These are phyloP conservation scores for Penicillium paxilli DNA, from an alignment of 495 filamentous ascomycete species.

Conservation along the genomic window DNA sequence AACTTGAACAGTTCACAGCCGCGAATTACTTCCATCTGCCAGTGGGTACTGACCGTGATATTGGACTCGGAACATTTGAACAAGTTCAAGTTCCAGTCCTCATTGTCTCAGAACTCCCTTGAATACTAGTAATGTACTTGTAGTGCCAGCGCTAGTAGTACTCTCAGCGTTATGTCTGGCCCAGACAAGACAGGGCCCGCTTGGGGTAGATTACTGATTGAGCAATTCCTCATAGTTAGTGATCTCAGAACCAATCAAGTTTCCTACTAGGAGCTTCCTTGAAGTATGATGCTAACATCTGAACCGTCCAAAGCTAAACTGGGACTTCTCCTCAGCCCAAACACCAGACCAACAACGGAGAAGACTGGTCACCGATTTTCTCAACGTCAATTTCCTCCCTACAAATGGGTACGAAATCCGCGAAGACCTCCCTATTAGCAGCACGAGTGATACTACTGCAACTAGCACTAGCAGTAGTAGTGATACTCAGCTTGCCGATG, in stretches of 20 bases:
- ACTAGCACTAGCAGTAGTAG: too few relatives aligned
- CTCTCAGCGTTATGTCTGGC: not conserved
- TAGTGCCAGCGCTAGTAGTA: too few relatives aligned
- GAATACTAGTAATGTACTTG: too few relatives aligned
- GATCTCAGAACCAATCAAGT: too few relatives aligned
- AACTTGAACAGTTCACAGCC: too few relatives aligned
- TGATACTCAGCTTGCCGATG: too few relatives aligned
- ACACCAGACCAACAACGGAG: constrained; percentile 2
- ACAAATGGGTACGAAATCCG: not conserved
- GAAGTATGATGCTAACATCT: not conserved
- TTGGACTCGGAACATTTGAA: too few relatives aligned
- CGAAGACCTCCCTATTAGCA: not conserved
- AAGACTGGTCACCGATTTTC: not conserved
- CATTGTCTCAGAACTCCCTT: too few relatives aligned
- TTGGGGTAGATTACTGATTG: constrained; percentile 2
- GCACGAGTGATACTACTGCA: too few relatives aligned
- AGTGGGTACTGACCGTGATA: too few relatives aligned
- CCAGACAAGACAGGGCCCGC: not conserved
- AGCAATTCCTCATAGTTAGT: constrained; percentile 7
- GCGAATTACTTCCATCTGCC: too few relatives aligned
- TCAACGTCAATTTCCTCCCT: not conserved
- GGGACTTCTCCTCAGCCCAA: constrained; percentile 4
- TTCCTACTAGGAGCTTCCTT: not conserved
- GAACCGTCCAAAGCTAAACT: not conserved
- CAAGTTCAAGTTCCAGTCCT: too few relatives aligned